Evolutionary conservation across 306 rosid genomes (phyloP), one percentile per base, ranked within the genome.

Genomic region (Dryas octopetala): DNA sequence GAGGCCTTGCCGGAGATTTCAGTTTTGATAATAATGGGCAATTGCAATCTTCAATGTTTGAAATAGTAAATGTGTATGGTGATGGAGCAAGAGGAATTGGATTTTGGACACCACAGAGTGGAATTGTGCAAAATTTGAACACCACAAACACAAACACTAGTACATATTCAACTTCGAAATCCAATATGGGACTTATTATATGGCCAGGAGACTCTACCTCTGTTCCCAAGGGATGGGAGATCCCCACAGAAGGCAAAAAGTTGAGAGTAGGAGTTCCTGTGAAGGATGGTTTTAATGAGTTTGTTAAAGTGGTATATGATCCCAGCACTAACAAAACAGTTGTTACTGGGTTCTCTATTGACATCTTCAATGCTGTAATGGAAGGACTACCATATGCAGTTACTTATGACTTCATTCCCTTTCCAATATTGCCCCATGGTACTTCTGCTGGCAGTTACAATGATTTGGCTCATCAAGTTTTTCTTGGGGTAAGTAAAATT

Each of bases 1-100:
- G 4, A 23, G 89, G 89, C 15, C 55, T 83, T 6, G 55, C 86
- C 3, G 85, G 88, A 48, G 79, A 79, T 16, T 83, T 83, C 43
- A 49, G 6, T 8, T 63, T 88, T 28, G 32, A 28, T 14, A 11
- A 28, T n/a, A 64, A 73, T 48, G 83, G 88, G 55, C 61, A 77
- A 41, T 28, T 85, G 15, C 66, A 77, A 57, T 75, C 70, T 8
- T 69, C 88, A 4, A 71, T 49, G 2, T 77, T 79, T 69, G 79
- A 88, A 62, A 77, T 88, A 63, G 9, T 88, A 1, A 83, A 83
- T 43, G 61, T 84, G 70, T 32, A 40, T 50, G 76, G 70, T 14
- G 49, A 70, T 19, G 74, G 73, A 6, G 57, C 57, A 61, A 80
- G 16, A 48, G 14, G 0, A 10, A 5, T 73, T 9, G 77, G 68